These are phyloP conservation scores for Cladosporium austrohemisphaericum DNA, from an alignment of 2,329 filamentous ascomycete species.

Conservation along the genomic window DNA sequence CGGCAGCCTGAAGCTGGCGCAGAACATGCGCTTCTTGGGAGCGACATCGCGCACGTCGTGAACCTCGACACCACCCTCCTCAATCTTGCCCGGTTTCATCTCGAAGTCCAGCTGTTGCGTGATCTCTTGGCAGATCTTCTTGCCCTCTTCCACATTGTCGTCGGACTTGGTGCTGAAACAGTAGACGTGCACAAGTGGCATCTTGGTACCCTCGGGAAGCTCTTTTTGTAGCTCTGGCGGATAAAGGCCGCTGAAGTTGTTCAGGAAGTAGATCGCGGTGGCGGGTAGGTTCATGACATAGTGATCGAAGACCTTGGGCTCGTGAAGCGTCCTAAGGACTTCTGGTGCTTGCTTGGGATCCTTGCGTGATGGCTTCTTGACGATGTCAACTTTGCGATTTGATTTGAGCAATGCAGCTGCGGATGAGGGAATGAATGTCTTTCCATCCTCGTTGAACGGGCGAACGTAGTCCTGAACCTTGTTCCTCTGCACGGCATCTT, in stretches of 20 bases:
- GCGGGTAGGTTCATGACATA: constrained; percentile 98
- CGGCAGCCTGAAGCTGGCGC: constrained; percentile 85
- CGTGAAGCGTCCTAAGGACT: constrained; percentile 38
- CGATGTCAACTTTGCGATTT: constrained; percentile 49
- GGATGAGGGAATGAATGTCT: constrained; percentile 70
- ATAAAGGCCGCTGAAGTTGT: constrained; percentile 75
- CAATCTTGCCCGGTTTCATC: constrained; percentile 52
- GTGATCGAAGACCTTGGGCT: constrained; percentile 78
- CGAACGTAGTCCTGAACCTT: constrained; percentile 72
- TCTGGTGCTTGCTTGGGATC: constrained; percentile 27
- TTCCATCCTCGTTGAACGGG: constrained; percentile 77
- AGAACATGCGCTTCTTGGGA: constrained; percentile 95
- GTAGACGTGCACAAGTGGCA: constrained; percentile 90
- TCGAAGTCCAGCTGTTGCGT: constrained; percentile 57
- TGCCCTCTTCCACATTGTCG: constrained; percentile 59
- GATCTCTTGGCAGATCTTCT: constrained; percentile 64
- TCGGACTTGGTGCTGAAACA: constrained; percentile 85
- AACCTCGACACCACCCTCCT: constrained; percentile 54
- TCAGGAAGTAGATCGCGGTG: constrained; percentile 78
- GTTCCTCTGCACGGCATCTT: constrained; percentile 68
- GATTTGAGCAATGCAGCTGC: constrained; percentile 55
- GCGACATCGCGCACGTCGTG: constrained; percentile 78
- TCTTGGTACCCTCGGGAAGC: constrained; percentile 32
- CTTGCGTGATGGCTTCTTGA: constrained; percentile 33
- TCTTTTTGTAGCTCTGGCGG: constrained; percentile 31